Evolutionary conservation across 2,329 filamentous ascomycete genomes (phyloP), one percentile per base, ranked within the genome.

Genomic region (Colletotrichum higginsianum): DNA sequence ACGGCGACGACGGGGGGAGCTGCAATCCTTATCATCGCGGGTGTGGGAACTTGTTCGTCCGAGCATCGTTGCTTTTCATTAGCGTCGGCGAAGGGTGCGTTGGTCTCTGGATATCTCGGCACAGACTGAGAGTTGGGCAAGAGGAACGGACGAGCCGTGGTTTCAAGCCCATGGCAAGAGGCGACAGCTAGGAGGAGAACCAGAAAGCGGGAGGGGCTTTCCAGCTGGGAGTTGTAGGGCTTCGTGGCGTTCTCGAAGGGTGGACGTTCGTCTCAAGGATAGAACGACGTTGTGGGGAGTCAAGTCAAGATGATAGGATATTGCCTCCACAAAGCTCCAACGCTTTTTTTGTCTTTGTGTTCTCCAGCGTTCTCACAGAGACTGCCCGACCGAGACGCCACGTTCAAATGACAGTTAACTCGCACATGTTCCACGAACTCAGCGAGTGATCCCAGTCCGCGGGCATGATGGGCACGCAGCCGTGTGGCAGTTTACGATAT

Each of bases 71-170:
- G 69, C 61, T 53, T 30, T 35, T 63, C 21, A 21, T 40, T 72
- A 72, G 69, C 65, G 69, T 62, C 69, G 69, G 69, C 58, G 58
- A 53, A 60, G 60, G 53, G 61, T 72, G 66, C 60, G 66, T 68
- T 72, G 69, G 66, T 50, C 60, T 64, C 40, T 64, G 69, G 65
- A 13, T 63, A 42, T 53, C 15, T 21, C 69, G 69, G 69, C 69
- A 69, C 65, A 65, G 66, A 53, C 69, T 62, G 35, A 23, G 21
- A 18, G 44, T 49, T 4, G 35, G 35, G 35, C 35, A 9, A 38
- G 40, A 23, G 64, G 21, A 30, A 44, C 1, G 26, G 46, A 7
- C 55, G 53, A 53, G 44, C 46, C 21, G 58, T 53, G 42, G 46
- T 38, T 30, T 11, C 35, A 40, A 55, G 49, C 30, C 30, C 30